A percentile compares a stretch with the other conserved stretches of the same genome.
Evolutionary conservation across 2,329 filamentous ascomycete genomes (phyloP).

Genomic region (Penicillium fuscoglaucum): DNA sequence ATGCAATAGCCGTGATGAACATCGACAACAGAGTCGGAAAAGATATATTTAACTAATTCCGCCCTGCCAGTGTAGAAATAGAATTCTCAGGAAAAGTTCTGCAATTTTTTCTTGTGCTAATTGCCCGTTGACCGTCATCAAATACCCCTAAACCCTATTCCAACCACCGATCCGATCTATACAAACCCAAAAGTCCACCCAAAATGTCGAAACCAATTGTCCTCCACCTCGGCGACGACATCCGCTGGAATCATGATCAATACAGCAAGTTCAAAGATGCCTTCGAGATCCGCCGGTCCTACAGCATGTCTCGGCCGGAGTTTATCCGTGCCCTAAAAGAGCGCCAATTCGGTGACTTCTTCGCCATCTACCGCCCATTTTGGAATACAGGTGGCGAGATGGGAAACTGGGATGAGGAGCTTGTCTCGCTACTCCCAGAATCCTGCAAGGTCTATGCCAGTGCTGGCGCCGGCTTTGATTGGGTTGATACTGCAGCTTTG

Average conservation of each 20-base stretch:
- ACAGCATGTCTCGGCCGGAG: slow-evolving; percentile 36
- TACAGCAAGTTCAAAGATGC: slow-evolving; percentile 42
- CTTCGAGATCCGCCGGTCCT: slow-evolving; percentile 43
- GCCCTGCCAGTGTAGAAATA: neutral
- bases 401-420: slow-evolving; percentile 62
- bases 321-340: slow-evolving; percentile 48
- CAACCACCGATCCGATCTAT: neutral
- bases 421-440: slow-evolving; percentile 56
- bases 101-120: neutral
- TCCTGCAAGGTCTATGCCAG: slow-evolving; percentile 59
- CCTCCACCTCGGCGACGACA: slow-evolving; percentile 49
- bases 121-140: neutral
- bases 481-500: slow-evolving; percentile 61
- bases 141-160: neutral
- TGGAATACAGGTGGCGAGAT: slow-evolving; percentile 67
- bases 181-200: neutral
- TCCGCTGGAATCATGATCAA: slow-evolving; percentile 51
- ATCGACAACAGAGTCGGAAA: neutral
- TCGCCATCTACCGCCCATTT: slow-evolving; percentile 59
- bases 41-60: neutral
- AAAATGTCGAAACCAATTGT: slow-evolving; percentile 39
- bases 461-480: slow-evolving; percentile 64
- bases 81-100: neutral
- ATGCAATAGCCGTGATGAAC: neutral
- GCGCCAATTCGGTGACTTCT: slow-evolving; percentile 40